These are phyloP conservation scores for Phellinidium pouzarii DNA, from an alignment of 1,284 basidiomycete species.

Conservation along the genomic window DNA sequence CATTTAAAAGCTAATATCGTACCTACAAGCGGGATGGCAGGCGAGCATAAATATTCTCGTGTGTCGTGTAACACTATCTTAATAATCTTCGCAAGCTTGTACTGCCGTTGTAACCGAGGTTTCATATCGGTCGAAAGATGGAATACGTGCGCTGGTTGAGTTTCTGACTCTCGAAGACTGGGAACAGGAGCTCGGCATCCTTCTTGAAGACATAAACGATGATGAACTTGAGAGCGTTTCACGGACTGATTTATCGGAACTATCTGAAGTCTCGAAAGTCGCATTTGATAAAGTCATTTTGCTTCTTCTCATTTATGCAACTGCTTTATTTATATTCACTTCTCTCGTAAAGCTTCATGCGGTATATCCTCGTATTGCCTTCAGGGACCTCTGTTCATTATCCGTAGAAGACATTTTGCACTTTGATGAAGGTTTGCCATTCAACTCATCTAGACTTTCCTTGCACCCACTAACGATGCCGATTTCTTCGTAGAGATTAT, in stretches of 20 bases:
- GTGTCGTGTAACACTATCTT: neutral
- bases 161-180: slow-evolving; percentile 52
- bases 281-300: slow-evolving; percentile 50
- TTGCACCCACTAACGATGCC: neutral
- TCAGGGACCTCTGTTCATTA: slow-evolving; percentile 36
- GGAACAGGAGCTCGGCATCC: slow-evolving; percentile 46
- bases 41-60: slow-evolving; percentile 28
- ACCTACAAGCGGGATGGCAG: slow-evolving; percentile 58
- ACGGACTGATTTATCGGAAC: slow-evolving; percentile 52
- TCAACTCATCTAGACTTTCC: neutral
- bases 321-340: too few species aligned
- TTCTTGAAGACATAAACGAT: slow-evolving; percentile 50
- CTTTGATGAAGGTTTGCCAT: slow-evolving; percentile 36
- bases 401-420: slow-evolving; percentile 42
- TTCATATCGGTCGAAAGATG: slow-evolving; percentile 44
- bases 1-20: slow-evolving; percentile 50
- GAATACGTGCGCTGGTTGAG: slow-evolving; percentile 51
- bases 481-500: slow-evolving; percentile 28
- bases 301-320: neutral
- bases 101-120: slow-evolving; percentile 63
- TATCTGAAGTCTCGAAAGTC: too few species aligned
- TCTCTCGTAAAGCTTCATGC: slow-evolving; percentile 43
- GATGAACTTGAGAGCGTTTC: slow-evolving; percentile 45
- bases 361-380: slow-evolving; percentile 46
- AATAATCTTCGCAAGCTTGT: slow-evolving; percentile 38